phyloP scores from a whole-genome alignment of 306 rosid genomes.

The Cicer arietinum region DNA sequence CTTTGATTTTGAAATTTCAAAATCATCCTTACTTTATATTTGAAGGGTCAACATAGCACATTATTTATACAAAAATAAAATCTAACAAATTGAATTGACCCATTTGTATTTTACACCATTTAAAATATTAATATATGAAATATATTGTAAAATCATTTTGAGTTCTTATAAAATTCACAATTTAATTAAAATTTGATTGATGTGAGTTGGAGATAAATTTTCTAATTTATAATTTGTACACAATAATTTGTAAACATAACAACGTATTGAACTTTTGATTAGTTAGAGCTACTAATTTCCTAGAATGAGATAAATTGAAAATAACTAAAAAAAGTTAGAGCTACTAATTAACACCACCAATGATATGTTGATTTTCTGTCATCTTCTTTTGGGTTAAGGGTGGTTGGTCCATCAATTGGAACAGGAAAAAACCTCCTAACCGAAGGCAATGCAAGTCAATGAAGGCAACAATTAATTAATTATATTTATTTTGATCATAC shows the following conservation, averaged over 20 bases:
- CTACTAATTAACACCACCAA: not conserved
- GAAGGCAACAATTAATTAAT: conserved; percentile 3
- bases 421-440: conserved; percentile 25
- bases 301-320: too few species aligned
- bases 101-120: not conserved
- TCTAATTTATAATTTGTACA: too few species aligned
- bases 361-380: conserved; percentile 21
- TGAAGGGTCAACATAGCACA: too few species aligned
- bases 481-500: conserved; percentile 16
- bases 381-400: conserved; percentile 8
- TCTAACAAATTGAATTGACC: too few species aligned
- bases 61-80: too few species aligned
- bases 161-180: not conserved
- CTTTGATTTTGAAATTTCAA: too few species aligned
- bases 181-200: not conserved
- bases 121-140: not conserved
- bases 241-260: too few species aligned
- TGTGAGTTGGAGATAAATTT: too few species aligned
- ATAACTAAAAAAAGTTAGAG: too few species aligned
- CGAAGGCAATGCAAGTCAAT: conserved; percentile 40
- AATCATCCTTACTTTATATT: too few species aligned
- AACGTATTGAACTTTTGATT: too few species aligned
- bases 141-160: not conserved
- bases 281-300: not conserved
- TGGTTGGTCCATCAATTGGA: conserved; percentile 10